A percentile compares a stretch with the other conserved stretches of the same genome.
Evolutionary conservation across 768 basidiomycete genomes (phyloP).

Genomic region (Tremella yokohamensis): DNA sequence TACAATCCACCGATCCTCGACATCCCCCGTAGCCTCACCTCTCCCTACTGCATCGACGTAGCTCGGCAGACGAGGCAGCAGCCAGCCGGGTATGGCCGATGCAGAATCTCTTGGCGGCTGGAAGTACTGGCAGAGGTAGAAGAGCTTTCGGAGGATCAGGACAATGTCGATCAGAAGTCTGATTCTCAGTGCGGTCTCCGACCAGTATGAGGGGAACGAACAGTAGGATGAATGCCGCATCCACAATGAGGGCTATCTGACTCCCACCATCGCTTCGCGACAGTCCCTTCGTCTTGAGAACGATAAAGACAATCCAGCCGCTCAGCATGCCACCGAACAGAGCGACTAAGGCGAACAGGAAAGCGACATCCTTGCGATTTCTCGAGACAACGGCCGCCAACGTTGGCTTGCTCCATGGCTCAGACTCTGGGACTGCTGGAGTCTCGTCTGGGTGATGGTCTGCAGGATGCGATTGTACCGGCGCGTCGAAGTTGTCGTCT

Average conservation of each 20-base stretch:
- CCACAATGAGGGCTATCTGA: neutral
- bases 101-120: neutral
- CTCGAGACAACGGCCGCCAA: neutral
- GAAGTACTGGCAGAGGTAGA: constrained; percentile 1
- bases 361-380: constrained; percentile 2
- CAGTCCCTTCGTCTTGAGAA: neutral
- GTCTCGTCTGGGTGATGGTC: neutral
- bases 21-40: neutral
- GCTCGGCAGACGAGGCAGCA: neutral
- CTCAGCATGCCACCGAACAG: neutral
- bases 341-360: neutral
- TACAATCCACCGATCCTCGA: constrained; percentile 2
- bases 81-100: neutral
- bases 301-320: constrained; percentile 1
- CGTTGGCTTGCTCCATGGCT: neutral
- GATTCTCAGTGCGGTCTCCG: neutral
- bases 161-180: neutral
- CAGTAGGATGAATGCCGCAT: constrained; percentile 3
- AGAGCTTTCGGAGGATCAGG: neutral
- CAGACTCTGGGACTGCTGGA: neutral
- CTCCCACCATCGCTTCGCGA: neutral
- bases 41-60: constrained; percentile 1
- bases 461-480: neutral
- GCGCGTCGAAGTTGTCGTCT: neutral
- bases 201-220: neutral